phyloP scores from a whole-genome alignment of 176 grass and related monocot species.

The Canna indica region DNA sequence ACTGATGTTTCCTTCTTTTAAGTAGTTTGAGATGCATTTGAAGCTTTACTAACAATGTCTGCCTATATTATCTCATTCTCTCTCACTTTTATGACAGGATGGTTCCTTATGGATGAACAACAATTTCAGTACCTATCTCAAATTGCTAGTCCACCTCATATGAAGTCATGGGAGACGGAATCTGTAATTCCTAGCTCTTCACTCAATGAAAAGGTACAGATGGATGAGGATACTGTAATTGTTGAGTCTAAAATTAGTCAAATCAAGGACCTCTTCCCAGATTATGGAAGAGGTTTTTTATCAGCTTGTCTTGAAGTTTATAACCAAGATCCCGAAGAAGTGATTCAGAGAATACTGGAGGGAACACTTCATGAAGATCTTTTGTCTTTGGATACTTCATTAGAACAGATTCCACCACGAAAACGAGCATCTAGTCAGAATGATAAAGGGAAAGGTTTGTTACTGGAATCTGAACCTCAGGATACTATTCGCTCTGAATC shows the following conservation, averaged over 20 bases:
- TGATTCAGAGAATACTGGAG: constrained; percentile 88
- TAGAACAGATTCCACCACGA: constrained; percentile 57
- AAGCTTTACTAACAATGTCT: constrained; percentile 10
- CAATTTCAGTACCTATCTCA: constrained; percentile 68
- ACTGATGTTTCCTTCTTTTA: no score
- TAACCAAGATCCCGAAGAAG: constrained; percentile 71
- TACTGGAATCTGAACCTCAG: constrained; percentile 40
- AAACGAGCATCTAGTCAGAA: constrained; percentile 34
- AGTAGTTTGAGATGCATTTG: background rate
- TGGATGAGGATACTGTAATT: constrained; percentile 60
- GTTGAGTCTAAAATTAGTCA: constrained; percentile 92
- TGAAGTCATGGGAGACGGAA: constrained; percentile 34
- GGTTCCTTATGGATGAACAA: constrained; percentile 74
- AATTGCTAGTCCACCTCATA: constrained; percentile 40
- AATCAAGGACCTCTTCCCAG: constrained; percentile 82
- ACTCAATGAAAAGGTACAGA: constrained; percentile 37
- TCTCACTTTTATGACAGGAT: constrained; percentile 35
- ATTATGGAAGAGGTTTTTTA: constrained; percentile 89
- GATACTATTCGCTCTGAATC: constrained; percentile 21
- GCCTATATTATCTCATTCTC: constrained; percentile 19
- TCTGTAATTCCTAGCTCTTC: constrained; percentile 45
- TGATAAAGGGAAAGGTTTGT: constrained; percentile 81
- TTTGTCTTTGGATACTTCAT: constrained; percentile 57
- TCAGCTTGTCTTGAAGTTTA: constrained; percentile 88
- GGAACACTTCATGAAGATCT: constrained; percentile 91